A percentile compares a stretch with the other conserved stretches of the same genome.
phyloP scores from a whole-genome alignment of 441 rosid species.

The Populus hybrid region DNA sequence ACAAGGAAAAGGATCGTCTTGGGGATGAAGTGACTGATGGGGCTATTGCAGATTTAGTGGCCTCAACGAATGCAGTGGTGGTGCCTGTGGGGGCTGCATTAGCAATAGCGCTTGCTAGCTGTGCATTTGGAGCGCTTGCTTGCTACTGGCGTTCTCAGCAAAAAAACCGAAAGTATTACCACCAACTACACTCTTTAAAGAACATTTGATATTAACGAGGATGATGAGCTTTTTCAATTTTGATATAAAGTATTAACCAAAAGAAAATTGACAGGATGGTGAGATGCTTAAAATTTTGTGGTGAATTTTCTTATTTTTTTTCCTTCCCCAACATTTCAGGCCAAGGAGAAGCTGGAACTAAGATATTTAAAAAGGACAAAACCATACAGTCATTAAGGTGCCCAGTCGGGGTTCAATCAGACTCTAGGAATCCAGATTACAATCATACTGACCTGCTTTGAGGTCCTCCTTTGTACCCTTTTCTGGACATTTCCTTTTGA shows the following conservation, averaged over 20 bases:
- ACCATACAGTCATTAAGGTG: conserved; percentile 28
- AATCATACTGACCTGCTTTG: conserved; percentile 24
- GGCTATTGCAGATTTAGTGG: conserved; percentile 50
- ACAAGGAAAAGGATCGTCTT: conserved; percentile 51
- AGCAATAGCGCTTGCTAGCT: conserved; percentile 92
- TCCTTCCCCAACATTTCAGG: conserved; percentile 67
- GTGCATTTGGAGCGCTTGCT: conserved; percentile 96
- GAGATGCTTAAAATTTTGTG: conserved; percentile 9
- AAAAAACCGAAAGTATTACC: conserved; percentile 92
- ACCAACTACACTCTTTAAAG: conserved; percentile 78
- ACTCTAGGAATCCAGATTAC: conserved; percentile 35
- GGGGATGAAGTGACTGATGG: conserved; percentile 33
- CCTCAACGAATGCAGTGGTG: conserved; percentile 67
- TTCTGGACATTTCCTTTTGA: conserved; percentile 9
- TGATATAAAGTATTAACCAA: not conserved
- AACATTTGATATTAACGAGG: conserved; percentile 48
- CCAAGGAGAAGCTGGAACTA: conserved; percentile 87
- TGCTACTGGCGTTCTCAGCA: conserved; percentile 98
- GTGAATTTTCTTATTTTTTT: conserved; percentile 40
- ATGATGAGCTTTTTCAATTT: conserved; percentile 30
- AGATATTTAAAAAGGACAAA: conserved; percentile 31
- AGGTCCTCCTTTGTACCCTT: conserved; percentile 42
- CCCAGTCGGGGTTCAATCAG: conserved; percentile 28
- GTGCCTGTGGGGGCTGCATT: conserved; percentile 95
- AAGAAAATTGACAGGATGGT: not conserved